A percentile compares a stretch with the other conserved stretches of the same genome.
Conservation (phyloP, 129 eudicot genomes). For the Pittosporum tobira region DNA sequence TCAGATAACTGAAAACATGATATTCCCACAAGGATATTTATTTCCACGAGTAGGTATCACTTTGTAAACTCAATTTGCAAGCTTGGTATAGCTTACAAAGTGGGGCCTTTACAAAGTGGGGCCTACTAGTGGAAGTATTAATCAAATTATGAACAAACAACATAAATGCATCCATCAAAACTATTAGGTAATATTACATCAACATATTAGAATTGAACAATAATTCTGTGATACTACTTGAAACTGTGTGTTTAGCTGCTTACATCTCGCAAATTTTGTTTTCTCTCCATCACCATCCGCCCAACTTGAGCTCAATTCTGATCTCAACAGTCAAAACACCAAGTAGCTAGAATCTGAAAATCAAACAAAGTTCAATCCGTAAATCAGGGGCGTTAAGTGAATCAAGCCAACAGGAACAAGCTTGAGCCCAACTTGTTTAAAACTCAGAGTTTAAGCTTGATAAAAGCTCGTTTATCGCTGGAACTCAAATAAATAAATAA, state of each 20-base stretch:
- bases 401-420: background rate
- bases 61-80: too few relatives aligned
- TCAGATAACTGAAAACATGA: background rate
- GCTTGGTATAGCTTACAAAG: too few relatives aligned
- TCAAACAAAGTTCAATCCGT: background rate
- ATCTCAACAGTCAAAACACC: constrained; percentile 4
- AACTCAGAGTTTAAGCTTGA: background rate
- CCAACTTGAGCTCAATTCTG: constrained; percentile 10
- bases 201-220: too few relatives aligned
- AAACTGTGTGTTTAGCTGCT: constrained; percentile 15
- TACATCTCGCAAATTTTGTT: constrained; percentile 21
- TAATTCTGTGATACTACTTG: too few relatives aligned
- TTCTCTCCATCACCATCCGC: constrained; percentile 15
- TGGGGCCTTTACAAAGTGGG: too few relatives aligned
- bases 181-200: background rate
- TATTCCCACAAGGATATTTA: background rate
- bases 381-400: too few relatives aligned
- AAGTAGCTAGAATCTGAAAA: constrained; percentile 11
- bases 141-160: background rate
- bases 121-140: too few relatives aligned
- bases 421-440: background rate
- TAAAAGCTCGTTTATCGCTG: background rate
- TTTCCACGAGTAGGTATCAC: background rate
- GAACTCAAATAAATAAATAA: background rate
- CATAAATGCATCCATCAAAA: background rate